These are phyloP conservation scores for Calonectria pseudoreteaudii DNA, from an alignment of 2,329 filamentous ascomycete genomes.

Conservation along the genomic window DNA sequence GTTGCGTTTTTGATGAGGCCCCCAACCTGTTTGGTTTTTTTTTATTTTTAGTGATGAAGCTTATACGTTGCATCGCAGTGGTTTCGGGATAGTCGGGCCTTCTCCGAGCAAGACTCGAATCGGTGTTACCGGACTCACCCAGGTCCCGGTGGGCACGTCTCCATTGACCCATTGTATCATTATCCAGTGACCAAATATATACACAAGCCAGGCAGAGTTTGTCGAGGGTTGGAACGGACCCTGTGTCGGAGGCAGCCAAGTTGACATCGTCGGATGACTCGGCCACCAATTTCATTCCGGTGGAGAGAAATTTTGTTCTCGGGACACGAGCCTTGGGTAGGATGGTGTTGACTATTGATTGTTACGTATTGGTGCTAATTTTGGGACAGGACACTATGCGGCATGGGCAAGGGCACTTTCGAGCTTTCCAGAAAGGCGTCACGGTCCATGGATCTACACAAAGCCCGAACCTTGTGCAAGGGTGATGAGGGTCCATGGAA, in stretches of 20 bases:
- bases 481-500: not conserved
- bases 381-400: not conserved
- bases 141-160: not conserved
- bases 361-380: not conserved
- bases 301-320: no score
- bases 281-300: not conserved
- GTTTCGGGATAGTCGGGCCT: not conserved
- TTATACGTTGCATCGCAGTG: not conserved
- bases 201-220: not conserved
- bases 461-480: constrained; percentile 5
- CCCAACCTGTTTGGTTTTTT: not conserved
- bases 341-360: not conserved
- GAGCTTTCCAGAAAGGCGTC: not conserved
- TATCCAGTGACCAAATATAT: not conserved
- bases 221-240: not conserved
- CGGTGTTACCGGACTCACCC: not conserved
- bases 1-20: constrained; percentile 27
- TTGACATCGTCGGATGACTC: not conserved
- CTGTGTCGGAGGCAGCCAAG: not conserved
- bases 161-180: not conserved
- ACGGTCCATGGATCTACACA: not conserved
- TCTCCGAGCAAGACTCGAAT: not conserved
- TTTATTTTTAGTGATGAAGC: constrained; percentile 2
- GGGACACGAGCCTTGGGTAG: not conserved
- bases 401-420: not conserved